Base-by-base conservation (phyloP, 176 grass and related monocot genomes). In the Eleusine indica region DNA sequence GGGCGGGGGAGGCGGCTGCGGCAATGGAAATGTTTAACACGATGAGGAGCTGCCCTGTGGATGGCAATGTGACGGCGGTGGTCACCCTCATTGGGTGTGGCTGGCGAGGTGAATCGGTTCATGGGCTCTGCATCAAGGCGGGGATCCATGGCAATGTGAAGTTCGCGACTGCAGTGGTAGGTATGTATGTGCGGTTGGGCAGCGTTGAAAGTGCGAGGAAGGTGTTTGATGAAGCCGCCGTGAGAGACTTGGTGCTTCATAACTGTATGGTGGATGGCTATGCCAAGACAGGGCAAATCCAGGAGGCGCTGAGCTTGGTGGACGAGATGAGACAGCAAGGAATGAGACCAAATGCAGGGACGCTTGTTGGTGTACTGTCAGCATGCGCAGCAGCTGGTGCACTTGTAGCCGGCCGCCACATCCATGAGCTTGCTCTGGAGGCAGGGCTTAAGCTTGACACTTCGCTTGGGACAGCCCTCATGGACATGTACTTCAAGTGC, bases 231-330 rank as follows among this genome's bases (percentile, higher is more conserved):
- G 82, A 80, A 9, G 49, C 51, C 5, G 4, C 18, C 6, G 68
- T 13, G 56, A 85, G 61, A 68, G 93, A 94, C 75, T 70, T 88
- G 78, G 85, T 94, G 42, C 49, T 94, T 38, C 89, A 89, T 68
- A 94, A 94, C 62, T 90, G 89, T 70, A 94, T 92, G 87, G 85
- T 90, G 68, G 89, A 92, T 76, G 83, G 82, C 17, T 92, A 89
- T 44, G 93, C 90, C 7, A 90, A 92, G 68, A n/a, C 56, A 7
- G 85, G 85, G 67, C 46, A 64, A 16, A 67, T 94, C 15, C 35
- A 74, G 68, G 89, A 90, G 76, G 87, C 93, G 21, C 61, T 92
- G 56, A 67, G 6, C 19, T 68, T 87, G 60, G 66, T 94, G 40
- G 47, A 47, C 2, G 82, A 22, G 57, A 94, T 94, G 87, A 89